phyloP scores from a whole-genome alignment of 805 yeast genomes.

The Saccharomycopsis fibuligera region DNA sequence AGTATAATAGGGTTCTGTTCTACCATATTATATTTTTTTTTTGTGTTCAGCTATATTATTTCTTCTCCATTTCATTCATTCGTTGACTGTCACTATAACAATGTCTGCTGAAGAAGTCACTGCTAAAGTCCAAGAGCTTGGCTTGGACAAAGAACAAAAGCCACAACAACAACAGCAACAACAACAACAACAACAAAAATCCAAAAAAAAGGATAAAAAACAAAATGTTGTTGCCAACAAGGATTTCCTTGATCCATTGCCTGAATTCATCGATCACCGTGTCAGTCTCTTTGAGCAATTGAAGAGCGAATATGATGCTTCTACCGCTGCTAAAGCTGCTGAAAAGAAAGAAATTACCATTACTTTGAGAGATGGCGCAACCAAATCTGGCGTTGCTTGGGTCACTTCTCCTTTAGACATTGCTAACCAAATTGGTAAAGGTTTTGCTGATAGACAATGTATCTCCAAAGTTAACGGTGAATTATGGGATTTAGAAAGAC shows the following conservation, averaged over 20 bases:
- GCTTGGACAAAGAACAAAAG: conserved; percentile 1
- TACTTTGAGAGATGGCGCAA: conserved; percentile 81
- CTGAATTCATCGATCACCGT: conserved; percentile 79
- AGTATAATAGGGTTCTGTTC: too few relatives aligned
- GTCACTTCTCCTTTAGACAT: conserved; percentile 87
- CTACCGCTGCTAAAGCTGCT: conserved; percentile 53
- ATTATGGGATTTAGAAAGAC: conserved; percentile 94
- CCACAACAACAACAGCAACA: not conserved
- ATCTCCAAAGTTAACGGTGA: conserved; percentile 86
- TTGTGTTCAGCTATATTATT: too few relatives aligned
- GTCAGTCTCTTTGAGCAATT: conserved; percentile 72
- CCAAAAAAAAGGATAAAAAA: conserved; percentile 36
- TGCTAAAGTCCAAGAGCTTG: conserved; percentile 38
- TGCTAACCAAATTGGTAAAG: conserved; percentile 77
- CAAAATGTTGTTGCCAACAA: conserved; percentile 31
- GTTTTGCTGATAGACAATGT: conserved; percentile 83
- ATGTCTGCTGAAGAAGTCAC: conserved; percentile 37
- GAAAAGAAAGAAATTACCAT: conserved; percentile 57
- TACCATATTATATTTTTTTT: too few relatives aligned
- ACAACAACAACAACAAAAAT: conserved; percentile 26
- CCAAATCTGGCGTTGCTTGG: conserved; percentile 73
- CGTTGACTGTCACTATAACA: too few relatives aligned
- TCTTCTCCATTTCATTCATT: too few relatives aligned
- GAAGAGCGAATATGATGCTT: conserved; percentile 70
- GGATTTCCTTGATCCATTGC: conserved; percentile 63